phyloP scores from a whole-genome alignment of 2,329 filamentous ascomycete genomes.

The Phoma herbarum region DNA sequence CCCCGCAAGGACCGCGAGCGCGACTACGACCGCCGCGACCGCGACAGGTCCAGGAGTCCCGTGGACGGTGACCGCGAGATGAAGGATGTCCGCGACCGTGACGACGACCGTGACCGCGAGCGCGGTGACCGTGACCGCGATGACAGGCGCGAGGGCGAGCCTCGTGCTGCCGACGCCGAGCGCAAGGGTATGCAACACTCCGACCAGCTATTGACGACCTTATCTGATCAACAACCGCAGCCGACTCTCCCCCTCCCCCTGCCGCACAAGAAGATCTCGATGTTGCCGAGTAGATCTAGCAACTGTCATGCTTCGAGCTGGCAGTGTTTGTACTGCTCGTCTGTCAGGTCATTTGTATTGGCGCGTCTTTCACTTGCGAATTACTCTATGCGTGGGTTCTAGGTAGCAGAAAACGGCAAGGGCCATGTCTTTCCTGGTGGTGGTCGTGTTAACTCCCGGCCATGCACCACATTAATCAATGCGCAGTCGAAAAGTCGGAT shows the following conservation, averaged over 20 bases:
- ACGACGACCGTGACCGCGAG: slow-evolving; percentile 62
- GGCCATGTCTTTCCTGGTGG: slow-evolving; percentile 28
- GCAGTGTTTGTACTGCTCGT: slow-evolving; percentile 22
- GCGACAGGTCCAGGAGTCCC: slow-evolving; percentile 74
- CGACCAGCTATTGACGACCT: slow-evolving; percentile 29
- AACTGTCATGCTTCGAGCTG: slow-evolving; percentile 25
- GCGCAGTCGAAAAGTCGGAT: slow-evolving; percentile 48
- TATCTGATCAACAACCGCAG: slow-evolving; percentile 51
- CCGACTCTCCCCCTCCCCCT: slow-evolving; percentile 78
- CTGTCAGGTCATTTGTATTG: slow-evolving; percentile 30
- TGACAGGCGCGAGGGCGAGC: slow-evolving; percentile 64
- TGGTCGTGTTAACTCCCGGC: slow-evolving; percentile 36
- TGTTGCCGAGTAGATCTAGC: slow-evolving; percentile 74
- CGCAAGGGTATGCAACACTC: slow-evolving; percentile 74
- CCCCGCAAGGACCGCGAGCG: slow-evolving; percentile 83
- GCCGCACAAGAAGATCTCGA: slow-evolving; percentile 90
- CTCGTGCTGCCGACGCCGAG: slow-evolving; percentile 83
- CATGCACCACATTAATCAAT: slow-evolving; percentile 48
- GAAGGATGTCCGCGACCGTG: slow-evolving; percentile 66
- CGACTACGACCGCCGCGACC: slow-evolving; percentile 74
- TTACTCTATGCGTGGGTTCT: slow-evolving; percentile 37
- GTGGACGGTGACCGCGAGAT: slow-evolving; percentile 62
- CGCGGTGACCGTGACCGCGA: slow-evolving; percentile 60
- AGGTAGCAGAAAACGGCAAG: slow-evolving; percentile 36
- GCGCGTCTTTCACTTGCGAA: slow-evolving; percentile 26